These are phyloP conservation scores for Leucogyrophana mollusca DNA, from an alignment of 768 basidiomycete genomes.

Conservation along the genomic window DNA sequence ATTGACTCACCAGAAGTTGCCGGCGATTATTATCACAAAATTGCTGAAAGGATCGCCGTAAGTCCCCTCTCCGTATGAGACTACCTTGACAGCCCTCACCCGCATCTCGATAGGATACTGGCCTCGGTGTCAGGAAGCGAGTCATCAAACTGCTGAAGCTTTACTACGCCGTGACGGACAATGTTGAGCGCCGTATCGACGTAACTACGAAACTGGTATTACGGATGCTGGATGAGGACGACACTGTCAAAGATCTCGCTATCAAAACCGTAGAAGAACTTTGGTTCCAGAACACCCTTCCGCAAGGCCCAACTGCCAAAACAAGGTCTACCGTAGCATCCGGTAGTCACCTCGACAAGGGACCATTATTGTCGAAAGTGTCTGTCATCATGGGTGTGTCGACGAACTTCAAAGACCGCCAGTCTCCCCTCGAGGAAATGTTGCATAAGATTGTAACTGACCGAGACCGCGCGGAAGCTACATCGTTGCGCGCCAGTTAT, in stretches of 20 bases:
- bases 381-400: conserved; percentile 85
- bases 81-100: too few species aligned
- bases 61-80: conserved; percentile 20
- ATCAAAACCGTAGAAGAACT: conserved; percentile 88
- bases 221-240: conserved; percentile 91
- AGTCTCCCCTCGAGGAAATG: conserved; percentile 81
- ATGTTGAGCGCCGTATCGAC: conserved; percentile 63
- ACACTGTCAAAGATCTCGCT: conserved; percentile 91
- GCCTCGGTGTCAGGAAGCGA: conserved; percentile 89
- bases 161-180: conserved; percentile 68
- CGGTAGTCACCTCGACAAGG: conserved; percentile 46
- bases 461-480: conserved; percentile 57
- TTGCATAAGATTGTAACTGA: conserved; percentile 79
- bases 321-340: conserved; percentile 27
- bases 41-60: conserved; percentile 90
- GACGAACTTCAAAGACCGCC: conserved; percentile 77
- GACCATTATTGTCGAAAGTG: conserved; percentile 60
- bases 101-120: conserved; percentile 85
- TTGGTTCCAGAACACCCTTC: conserved; percentile 62
- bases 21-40: conserved; percentile 82
- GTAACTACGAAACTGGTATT: conserved; percentile 80
- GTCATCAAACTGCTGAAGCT: conserved; percentile 92
- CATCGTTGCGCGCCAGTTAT: conserved; percentile 64
- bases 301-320: conserved; percentile 37
- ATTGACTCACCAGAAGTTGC: conserved; percentile 87